These are phyloP conservation scores for Rosa lucieae DNA, from an alignment of 306 rosid species.

Conservation along the genomic window DNA sequence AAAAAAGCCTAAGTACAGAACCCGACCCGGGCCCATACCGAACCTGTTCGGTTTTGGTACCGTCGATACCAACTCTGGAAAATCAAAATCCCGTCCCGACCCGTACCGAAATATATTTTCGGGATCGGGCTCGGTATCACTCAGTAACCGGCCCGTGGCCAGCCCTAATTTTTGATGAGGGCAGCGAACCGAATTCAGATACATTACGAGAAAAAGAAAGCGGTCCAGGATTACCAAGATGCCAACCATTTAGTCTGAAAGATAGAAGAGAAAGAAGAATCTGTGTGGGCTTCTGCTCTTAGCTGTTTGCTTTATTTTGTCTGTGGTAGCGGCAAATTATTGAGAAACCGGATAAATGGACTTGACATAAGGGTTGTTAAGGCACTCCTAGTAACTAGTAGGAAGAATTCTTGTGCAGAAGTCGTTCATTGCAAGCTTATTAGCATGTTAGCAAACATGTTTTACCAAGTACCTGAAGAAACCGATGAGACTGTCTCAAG, in stretches of 20 bases:
- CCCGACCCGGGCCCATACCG: too few species aligned
- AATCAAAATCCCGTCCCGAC: too few species aligned
- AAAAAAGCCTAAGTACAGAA: too few species aligned
- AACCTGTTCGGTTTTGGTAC: too few species aligned
- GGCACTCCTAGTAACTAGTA: constrained; percentile 68
- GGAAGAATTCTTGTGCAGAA: constrained; percentile 94
- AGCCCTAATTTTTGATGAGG: too few species aligned
- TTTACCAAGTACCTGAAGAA: constrained; percentile 74
- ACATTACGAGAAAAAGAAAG: too few species aligned
- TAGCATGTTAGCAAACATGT: constrained; percentile 90
- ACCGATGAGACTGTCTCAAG: constrained; percentile 34
- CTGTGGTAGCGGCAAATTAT: constrained; percentile 84
- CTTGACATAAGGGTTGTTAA: constrained; percentile 95
- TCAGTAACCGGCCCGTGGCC: too few species aligned
- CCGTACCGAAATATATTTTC: too few species aligned
- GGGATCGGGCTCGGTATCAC: too few species aligned
- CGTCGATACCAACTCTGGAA: too few species aligned
- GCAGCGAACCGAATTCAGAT: too few species aligned
- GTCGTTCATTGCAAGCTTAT: constrained; percentile 91
- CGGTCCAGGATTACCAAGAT: too few species aligned
- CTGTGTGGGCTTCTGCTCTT: constrained; percentile 96
- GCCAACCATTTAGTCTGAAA: neutral
- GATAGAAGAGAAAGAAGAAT: constrained; percentile 91
- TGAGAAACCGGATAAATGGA: constrained; percentile 78
- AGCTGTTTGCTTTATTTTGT: constrained; percentile 99